Evolutionary conservation across 306 rosid species (phyloP), one percentile per base, ranked within the genome.

Genomic region (Quillaja saponaria): DNA sequence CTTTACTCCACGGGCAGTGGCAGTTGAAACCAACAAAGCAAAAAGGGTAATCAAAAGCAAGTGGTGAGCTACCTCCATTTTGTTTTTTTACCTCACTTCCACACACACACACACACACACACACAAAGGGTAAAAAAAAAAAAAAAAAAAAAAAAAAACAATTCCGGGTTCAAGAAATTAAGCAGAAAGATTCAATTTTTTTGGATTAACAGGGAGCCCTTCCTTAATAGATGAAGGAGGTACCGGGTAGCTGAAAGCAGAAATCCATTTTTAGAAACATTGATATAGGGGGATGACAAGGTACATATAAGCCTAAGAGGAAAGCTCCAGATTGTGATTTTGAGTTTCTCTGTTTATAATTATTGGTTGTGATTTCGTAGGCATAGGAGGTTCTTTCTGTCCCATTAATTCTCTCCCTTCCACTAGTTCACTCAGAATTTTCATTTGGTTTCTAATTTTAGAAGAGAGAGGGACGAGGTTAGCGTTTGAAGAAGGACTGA

Each of bases 191-290:
- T 28, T 21, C 10, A 25, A 16, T 10, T 4, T 13, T 20, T 17
- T 55, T 1, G 18, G 81, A 71, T 16, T 8, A 9, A 10, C 39
- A n/a, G 41, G 48, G 12, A 46, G 20, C 0, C 14, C 63, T 77
- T 44, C 80, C 78, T 66, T 51, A 71, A 56, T 49, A 10, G 8
- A 11, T 25, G 16, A 65, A 68, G 62, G 68, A 68, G 62, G 66
- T 34, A 55, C 50, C 78, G 68, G 16, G 55, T 49, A 74, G 70
- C 74, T 52, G 42, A 13, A 21, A 51, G 7, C 20, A 12, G 14
- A 44, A 25, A 41, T 34, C 16, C 16, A 51, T 54, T 18, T n/a
- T n/a, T n/a, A 28, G 10, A 15, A 15, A 4, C 16, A 20, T 0
- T 34, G 59, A 55, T 34, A 69, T 33, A 61, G 40, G 35, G 35